A percentile compares a stretch with the other conserved stretches of the same genome.
phyloP scores from a whole-genome alignment of 768 basidiomycete genomes.

The Podaxis mareebaensis region DNA sequence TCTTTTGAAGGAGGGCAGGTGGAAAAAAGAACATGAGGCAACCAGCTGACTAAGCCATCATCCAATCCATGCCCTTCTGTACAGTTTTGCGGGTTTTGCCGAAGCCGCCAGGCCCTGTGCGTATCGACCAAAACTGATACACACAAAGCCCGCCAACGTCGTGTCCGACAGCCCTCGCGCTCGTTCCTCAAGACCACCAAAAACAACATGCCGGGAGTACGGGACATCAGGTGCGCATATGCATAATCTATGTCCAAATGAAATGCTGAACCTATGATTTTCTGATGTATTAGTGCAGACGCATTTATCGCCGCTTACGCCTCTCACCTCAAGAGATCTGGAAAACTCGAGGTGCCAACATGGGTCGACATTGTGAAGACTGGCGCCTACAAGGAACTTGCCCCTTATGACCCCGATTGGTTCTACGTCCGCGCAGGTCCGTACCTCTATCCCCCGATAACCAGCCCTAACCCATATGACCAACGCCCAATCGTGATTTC shows the following conservation, averaged over 20 bases:
- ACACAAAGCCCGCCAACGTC: conserved; percentile 51
- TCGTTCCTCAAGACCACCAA: conserved; percentile 47
- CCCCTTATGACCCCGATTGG: conserved; percentile 99
- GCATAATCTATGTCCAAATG: conserved; percentile 3
- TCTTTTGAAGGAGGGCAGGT: not conserved
- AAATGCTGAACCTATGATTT: conserved; percentile 23
- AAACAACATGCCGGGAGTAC: conserved; percentile 76
- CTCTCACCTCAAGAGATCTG: conserved; percentile 95
- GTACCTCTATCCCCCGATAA: conserved; percentile 28
- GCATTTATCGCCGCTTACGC: conserved; percentile 93
- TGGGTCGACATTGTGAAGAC: conserved; percentile 99
- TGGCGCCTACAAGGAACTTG: conserved; percentile 95
- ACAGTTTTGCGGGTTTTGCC: conserved; percentile 43
- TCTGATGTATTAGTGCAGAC: conserved; percentile 65
- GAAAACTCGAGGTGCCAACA: conserved; percentile 98
- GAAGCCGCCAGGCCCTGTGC: conserved; percentile 34
- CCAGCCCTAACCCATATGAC: conserved; percentile 6
- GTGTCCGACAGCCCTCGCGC: conserved; percentile 45
- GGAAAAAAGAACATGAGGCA: not conserved
- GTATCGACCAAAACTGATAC: conserved; percentile 35
- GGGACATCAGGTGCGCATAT: conserved; percentile 66
- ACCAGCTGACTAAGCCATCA: conserved; percentile 26
- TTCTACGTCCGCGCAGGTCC: conserved; percentile 97
- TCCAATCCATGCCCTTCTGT: conserved; percentile 32
- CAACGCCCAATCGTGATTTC: conserved; percentile 3